Percentiles rank a stretch among this genome's conserved stretches.
These are phyloP conservation scores for Pyrenochaeta sp. DNA, from an alignment of 2,329 filamentous ascomycete species.

Conservation along the genomic window DNA sequence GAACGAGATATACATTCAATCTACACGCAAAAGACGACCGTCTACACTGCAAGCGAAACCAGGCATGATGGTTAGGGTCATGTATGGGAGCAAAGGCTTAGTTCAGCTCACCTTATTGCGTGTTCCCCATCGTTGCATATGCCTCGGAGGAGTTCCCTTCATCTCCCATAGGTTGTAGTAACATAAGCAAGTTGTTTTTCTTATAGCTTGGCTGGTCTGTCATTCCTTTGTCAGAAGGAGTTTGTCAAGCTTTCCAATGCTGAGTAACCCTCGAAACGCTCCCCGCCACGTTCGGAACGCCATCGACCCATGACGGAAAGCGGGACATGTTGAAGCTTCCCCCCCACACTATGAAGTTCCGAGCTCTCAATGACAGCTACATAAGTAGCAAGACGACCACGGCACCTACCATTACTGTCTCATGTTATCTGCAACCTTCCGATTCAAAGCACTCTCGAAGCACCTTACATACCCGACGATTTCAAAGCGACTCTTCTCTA, in stretches of 20 bases:
- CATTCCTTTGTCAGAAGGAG: constrained; percentile 11
- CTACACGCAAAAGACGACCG: no score
- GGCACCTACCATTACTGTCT: not conserved
- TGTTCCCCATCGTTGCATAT: no score
- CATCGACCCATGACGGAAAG: constrained; percentile 34
- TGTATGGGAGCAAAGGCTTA: no score
- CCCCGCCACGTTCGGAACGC: constrained; percentile 17
- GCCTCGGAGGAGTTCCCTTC: no score
- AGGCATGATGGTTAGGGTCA: no score
- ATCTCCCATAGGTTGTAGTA: no score
- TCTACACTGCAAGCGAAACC: no score
- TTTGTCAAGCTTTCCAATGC: constrained; percentile 43
- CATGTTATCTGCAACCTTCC: constrained; percentile 30
- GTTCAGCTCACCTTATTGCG: no score
- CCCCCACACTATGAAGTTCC: constrained; percentile 12
- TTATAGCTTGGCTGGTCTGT: not conserved
- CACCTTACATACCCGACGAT: constrained; percentile 17
- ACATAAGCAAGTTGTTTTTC: not conserved
- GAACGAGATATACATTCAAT: no score
- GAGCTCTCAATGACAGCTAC: constrained; percentile 32
- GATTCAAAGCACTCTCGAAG: constrained; percentile 21
- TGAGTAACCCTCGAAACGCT: constrained; percentile 34
- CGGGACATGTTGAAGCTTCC: constrained; percentile 11
- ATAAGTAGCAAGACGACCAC: constrained; percentile 16
- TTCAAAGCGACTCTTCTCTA: constrained; percentile 19